A percentile compares a stretch with the other conserved stretches of the same genome.
phyloP scores from a whole-genome alignment of 257 asterid genomes.

The Coffea canephora region DNA sequence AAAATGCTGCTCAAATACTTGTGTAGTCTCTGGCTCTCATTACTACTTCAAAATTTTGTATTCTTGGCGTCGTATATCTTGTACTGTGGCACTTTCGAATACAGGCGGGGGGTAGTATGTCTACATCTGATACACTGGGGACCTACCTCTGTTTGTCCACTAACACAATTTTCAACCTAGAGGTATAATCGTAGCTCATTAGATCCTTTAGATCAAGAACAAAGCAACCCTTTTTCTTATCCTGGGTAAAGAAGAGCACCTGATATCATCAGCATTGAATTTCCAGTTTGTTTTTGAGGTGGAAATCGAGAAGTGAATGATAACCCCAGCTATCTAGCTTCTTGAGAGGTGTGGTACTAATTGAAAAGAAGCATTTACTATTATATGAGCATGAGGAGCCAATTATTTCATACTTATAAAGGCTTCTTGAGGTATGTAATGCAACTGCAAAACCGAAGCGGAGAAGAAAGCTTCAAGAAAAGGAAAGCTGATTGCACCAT shows the following conservation, averaged over 20 bases:
- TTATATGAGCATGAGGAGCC: slow-evolving; percentile 35
- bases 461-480: slow-evolving; percentile 34
- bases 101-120: neutral
- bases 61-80: neutral
- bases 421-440: slow-evolving; percentile 14
- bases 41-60: neutral
- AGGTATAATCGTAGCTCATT: neutral
- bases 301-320: neutral
- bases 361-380: slow-evolving; percentile 23
- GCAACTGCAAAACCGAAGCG: slow-evolving; percentile 23
- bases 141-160: neutral
- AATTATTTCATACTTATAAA: slow-evolving; percentile 21
- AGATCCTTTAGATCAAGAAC: neutral
- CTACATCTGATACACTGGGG: neutral
- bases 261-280: slow-evolving; percentile 5
- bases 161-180: neutral
- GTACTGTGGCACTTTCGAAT: too few relatives aligned
- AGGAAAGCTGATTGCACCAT: slow-evolving; percentile 27
- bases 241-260: neutral
- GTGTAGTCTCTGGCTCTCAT: too few relatives aligned
- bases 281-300: neutral
- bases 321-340: slow-evolving; percentile 5
- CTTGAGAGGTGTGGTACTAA: slow-evolving; percentile 10
- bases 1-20: too few relatives aligned
- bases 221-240: neutral